Evolutionary conservation across 208 protist genomes (phyloP).

Genomic region (Leishmania tarentolae): DNA sequence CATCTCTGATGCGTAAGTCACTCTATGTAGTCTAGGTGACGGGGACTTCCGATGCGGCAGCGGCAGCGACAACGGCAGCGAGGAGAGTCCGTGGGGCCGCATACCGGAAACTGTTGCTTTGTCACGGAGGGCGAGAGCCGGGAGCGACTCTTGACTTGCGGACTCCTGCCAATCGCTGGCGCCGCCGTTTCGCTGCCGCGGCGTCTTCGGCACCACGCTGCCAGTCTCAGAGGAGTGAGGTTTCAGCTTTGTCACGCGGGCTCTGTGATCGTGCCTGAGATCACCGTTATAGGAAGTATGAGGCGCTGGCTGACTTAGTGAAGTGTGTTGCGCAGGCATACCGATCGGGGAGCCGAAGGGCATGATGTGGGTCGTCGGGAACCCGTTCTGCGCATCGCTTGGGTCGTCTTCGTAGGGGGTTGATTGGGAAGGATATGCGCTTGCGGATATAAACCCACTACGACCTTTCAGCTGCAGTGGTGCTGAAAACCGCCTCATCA

Average conservation of each 20-base stretch:
- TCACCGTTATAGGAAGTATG: not conserved
- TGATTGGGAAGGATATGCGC: not conserved
- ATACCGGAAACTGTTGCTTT: not conserved
- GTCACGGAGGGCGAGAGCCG: not conserved
- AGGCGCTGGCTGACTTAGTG: not conserved
- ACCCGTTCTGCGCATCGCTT: not conserved
- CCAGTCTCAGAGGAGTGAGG: not conserved
- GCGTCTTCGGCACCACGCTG: not conserved
- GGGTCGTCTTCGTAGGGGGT: not conserved
- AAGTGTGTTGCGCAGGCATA: not conserved
- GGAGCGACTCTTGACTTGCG: not conserved
- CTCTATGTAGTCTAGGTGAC: not conserved
- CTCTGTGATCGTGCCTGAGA: not conserved
- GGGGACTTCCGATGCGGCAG: not conserved
- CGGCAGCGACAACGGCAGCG: not conserved
- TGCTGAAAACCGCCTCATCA: not conserved
- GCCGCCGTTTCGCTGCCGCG: not conserved
- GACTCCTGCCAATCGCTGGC: not conserved
- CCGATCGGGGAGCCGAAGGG: not conserved
- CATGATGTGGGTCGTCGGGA: not conserved
- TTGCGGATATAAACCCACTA: not conserved
- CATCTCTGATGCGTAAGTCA: not conserved
- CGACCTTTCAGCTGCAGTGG: not conserved
- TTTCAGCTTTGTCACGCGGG: not conserved
- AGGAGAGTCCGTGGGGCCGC: not conserved